Percentiles rank a stretch among this genome's conserved stretches.
These are phyloP conservation scores for Epichloe sp. DNA, from an alignment of 2,329 filamentous ascomycete species.

Conservation along the genomic window DNA sequence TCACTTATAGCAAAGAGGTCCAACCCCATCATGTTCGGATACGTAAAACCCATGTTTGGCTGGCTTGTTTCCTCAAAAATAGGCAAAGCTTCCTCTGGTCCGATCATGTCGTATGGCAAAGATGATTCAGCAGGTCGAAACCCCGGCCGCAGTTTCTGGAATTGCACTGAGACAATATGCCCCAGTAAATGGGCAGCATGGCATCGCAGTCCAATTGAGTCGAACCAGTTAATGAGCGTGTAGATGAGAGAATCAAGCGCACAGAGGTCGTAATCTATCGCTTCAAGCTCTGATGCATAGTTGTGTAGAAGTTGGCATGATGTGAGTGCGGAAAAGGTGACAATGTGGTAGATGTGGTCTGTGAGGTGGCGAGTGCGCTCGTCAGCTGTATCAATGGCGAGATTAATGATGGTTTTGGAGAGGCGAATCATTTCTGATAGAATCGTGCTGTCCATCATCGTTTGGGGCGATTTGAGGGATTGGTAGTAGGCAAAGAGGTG, in stretches of 20 bases:
- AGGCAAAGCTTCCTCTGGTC: background rate
- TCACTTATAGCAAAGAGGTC: background rate
- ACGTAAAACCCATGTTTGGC: background rate
- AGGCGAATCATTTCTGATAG: conserved; percentile 13
- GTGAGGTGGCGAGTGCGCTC: conserved; percentile 16
- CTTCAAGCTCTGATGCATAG: conserved; percentile 11
- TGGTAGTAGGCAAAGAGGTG: conserved; percentile 13
- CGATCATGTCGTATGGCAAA: background rate
- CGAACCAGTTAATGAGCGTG: conserved; percentile 12
- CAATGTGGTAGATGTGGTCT: conserved; percentile 17
- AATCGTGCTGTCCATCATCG: conserved; percentile 4
- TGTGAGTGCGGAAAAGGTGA: conserved; percentile 15
- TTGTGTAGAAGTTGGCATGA: conserved; percentile 12
- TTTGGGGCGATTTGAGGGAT: conserved; percentile 10
- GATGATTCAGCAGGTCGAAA: background rate
- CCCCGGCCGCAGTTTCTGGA: conserved; percentile 8
- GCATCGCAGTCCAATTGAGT: conserved; percentile 13
- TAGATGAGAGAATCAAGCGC: conserved; percentile 9
- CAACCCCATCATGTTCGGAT: background rate
- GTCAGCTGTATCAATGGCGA: conserved; percentile 16
- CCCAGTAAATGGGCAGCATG: conserved; percentile 14
- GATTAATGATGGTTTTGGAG: conserved; percentile 13
- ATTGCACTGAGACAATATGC: conserved; percentile 12
- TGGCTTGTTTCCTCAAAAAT: background rate
- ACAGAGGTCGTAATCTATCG: conserved; percentile 5